Base-by-base conservation (phyloP, 805 yeast species). In the Zygosaccharomyces bailii region DNA sequence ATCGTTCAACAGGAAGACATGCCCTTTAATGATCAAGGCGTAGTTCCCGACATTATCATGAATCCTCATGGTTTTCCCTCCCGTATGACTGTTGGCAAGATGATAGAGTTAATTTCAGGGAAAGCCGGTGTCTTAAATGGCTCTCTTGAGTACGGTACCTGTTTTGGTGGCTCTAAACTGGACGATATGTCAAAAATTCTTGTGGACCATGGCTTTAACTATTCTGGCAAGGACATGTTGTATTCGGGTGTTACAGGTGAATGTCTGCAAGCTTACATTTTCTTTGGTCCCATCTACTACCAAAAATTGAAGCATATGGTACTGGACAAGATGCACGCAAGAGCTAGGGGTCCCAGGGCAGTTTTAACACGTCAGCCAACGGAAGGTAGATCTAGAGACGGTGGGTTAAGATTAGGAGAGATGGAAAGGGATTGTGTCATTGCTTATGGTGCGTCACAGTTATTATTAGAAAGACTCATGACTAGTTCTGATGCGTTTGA, bases 361-460 rank as follows among this genome's bases (percentile, higher is more conserved):
- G 98, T 93, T 9, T 74, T 93, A 47, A 93, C 99, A 7, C 82
- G 99, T 68, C 99, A 93, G 69, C 99, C 98, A 13, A 91, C 98
- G 0, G 99, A 93, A 68, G 99, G 99, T 76, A 80, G 99, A 68
- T 88, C 97, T 2, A 80, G 99, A 68, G 99, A 93, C 68, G 99
- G 99, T 79, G 99, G 99, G 64, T 77, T 93, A 65, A 84, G 99
- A 74, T 77, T 93, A 66, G 99, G 99, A 60, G 99, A 93, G 72
- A 93, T 93, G 99, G 99, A 93, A 68, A 85, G 99, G 70, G 99
- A 93, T 73, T 93, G 99, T 83, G 96, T 93, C 53, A 95, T 93
- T 69, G 99, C 99, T 1, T 93, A 93, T 60, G 99, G 99, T 60
- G 99, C 99, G 1, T 90, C 97, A 4, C 98, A 91, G 68, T 72